Base-by-base conservation (phyloP, 495 filamentous ascomycete genomes). In the Entonaema liquescens region DNA sequence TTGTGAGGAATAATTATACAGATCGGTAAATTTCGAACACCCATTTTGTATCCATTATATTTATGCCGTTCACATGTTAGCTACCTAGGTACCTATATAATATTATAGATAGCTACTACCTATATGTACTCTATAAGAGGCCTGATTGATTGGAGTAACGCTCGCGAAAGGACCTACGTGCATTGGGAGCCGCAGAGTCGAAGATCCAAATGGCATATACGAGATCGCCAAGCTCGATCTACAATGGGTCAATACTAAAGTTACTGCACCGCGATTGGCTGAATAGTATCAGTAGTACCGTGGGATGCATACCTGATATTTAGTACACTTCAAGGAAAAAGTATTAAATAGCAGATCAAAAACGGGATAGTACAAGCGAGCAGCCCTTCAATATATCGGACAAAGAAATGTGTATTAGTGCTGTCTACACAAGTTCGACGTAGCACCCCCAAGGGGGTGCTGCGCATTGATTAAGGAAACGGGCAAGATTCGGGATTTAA, bases 171-270 rank as follows among this genome's bases (percentile, higher is more conserved):
- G 1, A 21, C 28, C 11, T 59, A 7, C 7, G n/a, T 11, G 42
- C 4, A 21, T 47, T 47, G 9, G 42, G 63, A 66, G 23, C 42
- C 42, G 29, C 29, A 38, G 42, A 17, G 13, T 42, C 19, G 29
- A 29, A 38, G 19, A 38, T 65, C 17, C 11, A 5, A 29, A 50
- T 50, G 8, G 8, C 7, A 40, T 50, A 29, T 49, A 38, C 40
- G 29, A 65, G 38, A 50, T 65, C 42, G 53, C 54, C 40, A 59
- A 59, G 54, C 5, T 29, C 42, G 62, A 65, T 59, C 62, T 59
- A 25, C 19, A 44, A 7, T 13, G 25, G 36, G 5, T 13, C 19
- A 11, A 47, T 21, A 21, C 8, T 9, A 11, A 47, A 23, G 8
- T 21, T 0, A 23, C 42, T 47, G 9, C 19, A 21, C 8, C 19